Percentiles rank a stretch among this genome's conserved stretches.
Evolutionary conservation across 2,329 filamentous ascomycete genomes (phyloP).

Genomic region (Paraphoma sp.): DNA sequence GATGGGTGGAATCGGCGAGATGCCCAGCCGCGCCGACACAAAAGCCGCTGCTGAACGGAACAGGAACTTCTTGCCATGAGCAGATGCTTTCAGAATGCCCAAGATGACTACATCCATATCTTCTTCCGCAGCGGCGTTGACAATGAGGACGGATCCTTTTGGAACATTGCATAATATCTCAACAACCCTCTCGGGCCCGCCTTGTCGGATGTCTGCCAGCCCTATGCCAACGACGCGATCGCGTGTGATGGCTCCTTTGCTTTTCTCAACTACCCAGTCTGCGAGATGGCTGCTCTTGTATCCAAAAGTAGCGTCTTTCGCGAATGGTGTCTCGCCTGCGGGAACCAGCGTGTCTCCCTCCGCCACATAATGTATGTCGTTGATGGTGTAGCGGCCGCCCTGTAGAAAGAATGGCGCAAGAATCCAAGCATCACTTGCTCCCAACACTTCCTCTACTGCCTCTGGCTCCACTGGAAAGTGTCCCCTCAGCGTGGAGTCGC

Average conservation of each 20-base stretch:
- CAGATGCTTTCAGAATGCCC: constrained; percentile 53
- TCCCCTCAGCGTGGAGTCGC: constrained; percentile 64
- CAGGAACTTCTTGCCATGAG: constrained; percentile 52
- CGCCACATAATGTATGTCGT: constrained; percentile 65
- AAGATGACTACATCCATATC: constrained; percentile 64
- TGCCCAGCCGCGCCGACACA: constrained; percentile 60
- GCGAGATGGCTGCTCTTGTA: constrained; percentile 61
- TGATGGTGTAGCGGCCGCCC: constrained; percentile 64
- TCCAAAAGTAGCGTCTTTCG: constrained; percentile 64
- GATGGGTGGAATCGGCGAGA: constrained; percentile 59
- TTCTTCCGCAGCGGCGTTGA: constrained; percentile 61
- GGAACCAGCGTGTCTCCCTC: constrained; percentile 59
- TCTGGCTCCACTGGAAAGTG: constrained; percentile 65
- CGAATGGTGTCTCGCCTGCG: constrained; percentile 62
- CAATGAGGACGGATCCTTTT: constrained; percentile 54
- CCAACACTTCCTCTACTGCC: constrained; percentile 58
- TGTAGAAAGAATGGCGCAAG: constrained; percentile 67
- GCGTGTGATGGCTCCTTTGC: constrained; percentile 48
- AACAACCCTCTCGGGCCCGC: constrained; percentile 53
- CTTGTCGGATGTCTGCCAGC: constrained; percentile 56
- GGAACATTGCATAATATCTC: constrained; percentile 48
- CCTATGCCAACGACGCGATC: constrained; percentile 54
- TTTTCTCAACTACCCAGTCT: constrained; percentile 64
- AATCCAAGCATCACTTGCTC: constrained; percentile 60
- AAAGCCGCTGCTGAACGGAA: constrained; percentile 57